Base-by-base conservation (phyloP, 106 monocot species). In the Chionographis japonica region DNA sequence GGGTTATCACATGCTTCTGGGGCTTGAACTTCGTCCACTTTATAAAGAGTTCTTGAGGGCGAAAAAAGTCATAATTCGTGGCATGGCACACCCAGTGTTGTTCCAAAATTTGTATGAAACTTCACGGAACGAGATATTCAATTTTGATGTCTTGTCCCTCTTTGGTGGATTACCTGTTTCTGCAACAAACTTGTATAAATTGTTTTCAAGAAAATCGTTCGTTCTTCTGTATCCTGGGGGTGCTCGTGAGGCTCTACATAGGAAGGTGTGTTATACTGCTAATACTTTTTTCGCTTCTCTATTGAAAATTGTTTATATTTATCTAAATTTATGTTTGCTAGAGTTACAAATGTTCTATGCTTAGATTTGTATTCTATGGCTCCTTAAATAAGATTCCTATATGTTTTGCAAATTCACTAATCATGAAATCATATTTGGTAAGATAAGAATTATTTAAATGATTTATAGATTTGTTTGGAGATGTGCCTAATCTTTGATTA, bases 161-260 rank as follows among this genome's bases (percentile, higher is more conserved):
- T 98, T 80, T 74, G 97, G 97, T 68, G 89, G 84, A 52, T 49
- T 90, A 55, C 86, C 89, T 11, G 97, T 98, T 61, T 85, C 82
- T 62, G 76, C 97, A 37, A 49, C 65, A 20, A 86, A 79, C 57
- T 77, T 98, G 78, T 98, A 98, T 75, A 78, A 74, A 65, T 70
- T 98, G 17, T 73, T 98, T 56, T 75, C 81, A 41, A 79, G 67
- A 54, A 83, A 83, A 40, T 72, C 79, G 40, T 89, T 81, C 81
- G 87, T 98, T 73, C 89, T 97, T 72, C 92, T 98, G 42, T 98
- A 92, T 72, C 97, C 97, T 40, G 97, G 97, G 13, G 97, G 97
- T 53, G 89, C 83, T 38, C 89, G 92, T 11, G 97, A 98, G 77
- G 92, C 97, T 60, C 68, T 90, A 54, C 97, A 98, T 81, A 78